A percentile compares a stretch with the other conserved stretches of the same genome.
Conservation (phyloP, 225 moss, liverwort and hornwort species). For the Sphagnum contortum region DNA sequence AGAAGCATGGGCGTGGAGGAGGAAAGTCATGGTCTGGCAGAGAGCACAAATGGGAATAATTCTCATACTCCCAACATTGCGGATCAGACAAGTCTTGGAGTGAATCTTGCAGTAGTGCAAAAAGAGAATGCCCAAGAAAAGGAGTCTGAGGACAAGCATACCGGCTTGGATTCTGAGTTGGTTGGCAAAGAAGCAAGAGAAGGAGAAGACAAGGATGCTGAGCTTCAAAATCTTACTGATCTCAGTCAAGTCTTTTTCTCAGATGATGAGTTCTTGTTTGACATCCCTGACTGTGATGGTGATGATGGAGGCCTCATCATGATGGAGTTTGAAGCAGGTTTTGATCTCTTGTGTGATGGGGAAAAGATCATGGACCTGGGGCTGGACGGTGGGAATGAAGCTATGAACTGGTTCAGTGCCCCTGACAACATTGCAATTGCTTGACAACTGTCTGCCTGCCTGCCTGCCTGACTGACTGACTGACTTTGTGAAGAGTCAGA, state of each 20-base stretch:
- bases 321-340: conserved; percentile 6
- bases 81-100: no score
- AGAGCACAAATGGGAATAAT: conserved; percentile 1
- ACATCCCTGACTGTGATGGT: conserved; percentile 14
- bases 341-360: conserved; percentile 16
- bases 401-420: conserved; percentile 12
- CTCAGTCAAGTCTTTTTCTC: neutral
- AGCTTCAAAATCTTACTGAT: neutral
- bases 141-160: no score
- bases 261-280: conserved; percentile 32
- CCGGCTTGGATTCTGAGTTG: neutral
- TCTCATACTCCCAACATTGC: neutral
- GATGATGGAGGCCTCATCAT: conserved; percentile 1
- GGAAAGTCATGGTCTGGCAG: conserved; percentile 1
- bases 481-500: neutral
- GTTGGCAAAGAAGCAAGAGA: no score
- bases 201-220: neutral
- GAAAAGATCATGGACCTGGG: neutral
- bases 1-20: neutral
- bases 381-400: conserved; percentile 14
- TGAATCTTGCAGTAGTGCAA: neutral
- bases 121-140: no score
- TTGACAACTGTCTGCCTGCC: neutral
- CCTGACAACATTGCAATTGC: conserved; percentile 13
- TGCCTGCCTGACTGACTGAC: neutral